phyloP scores from a whole-genome alignment of 2,329 filamentous ascomycete species.

The Diplocarpon rosae region DNA sequence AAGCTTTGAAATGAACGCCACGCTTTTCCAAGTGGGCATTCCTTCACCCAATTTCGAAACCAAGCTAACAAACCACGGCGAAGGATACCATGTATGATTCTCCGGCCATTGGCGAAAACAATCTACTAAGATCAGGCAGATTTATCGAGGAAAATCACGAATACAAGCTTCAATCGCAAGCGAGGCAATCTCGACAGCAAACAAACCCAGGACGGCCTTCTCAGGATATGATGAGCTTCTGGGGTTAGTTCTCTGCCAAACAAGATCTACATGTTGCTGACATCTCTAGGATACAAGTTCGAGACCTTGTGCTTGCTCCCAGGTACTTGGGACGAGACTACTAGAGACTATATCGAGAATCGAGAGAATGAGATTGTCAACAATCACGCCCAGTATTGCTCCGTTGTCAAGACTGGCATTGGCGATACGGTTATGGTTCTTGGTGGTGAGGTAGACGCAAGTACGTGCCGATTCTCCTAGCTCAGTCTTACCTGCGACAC shows the following conservation, averaged over 20 bases:
- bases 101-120: slow-evolving; percentile 9
- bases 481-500: background rate
- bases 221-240: slow-evolving; percentile 80
- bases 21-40: slow-evolving; percentile 64
- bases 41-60: background rate
- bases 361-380: slow-evolving; percentile 63
- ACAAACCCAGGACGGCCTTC: slow-evolving; percentile 44
- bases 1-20: slow-evolving; percentile 95
- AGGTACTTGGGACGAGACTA: slow-evolving; percentile 58
- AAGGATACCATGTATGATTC: slow-evolving; percentile 43
- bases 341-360: slow-evolving; percentile 67
- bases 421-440: slow-evolving; percentile 65
- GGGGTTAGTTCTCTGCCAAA: slow-evolving; percentile 46
- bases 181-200: slow-evolving; percentile 41
- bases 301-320: slow-evolving; percentile 75
- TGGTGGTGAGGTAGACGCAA: slow-evolving; percentile 87
- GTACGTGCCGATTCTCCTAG: slow-evolving; percentile 35
- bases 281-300: slow-evolving; percentile 79
- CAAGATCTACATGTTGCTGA: slow-evolving; percentile 1
- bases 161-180: slow-evolving; percentile 54
- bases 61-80: slow-evolving; percentile 17
- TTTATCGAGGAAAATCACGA: slow-evolving; percentile 88
- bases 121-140: slow-evolving; percentile 34
- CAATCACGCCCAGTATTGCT: slow-evolving; percentile 93
- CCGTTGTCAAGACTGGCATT: slow-evolving; percentile 79